These are phyloP conservation scores for Rhodotorula toruloides DNA, from an alignment of 768 basidiomycete species.

Conservation along the genomic window DNA sequence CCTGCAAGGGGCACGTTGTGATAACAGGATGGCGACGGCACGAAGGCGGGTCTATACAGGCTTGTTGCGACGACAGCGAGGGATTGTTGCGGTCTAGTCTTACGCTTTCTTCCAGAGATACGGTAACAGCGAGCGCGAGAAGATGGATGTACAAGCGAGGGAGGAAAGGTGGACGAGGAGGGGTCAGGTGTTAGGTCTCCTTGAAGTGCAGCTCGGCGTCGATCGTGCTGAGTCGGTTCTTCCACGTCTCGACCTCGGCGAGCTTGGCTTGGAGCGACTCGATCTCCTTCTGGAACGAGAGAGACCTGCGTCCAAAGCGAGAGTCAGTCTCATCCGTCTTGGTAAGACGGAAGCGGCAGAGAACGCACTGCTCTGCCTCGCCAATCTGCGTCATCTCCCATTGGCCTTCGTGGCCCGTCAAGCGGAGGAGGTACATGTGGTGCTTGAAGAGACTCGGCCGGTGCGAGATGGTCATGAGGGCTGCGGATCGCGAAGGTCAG, in stretches of 20 bases:
- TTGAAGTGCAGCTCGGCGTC: constrained; percentile 37
- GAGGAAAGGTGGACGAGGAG: neutral
- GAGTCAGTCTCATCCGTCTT: neutral
- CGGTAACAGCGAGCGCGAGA: neutral
- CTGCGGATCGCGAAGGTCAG: neutral
- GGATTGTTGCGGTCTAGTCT: neutral
- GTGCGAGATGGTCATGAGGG: constrained; percentile 85
- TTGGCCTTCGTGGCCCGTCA: constrained; percentile 62
- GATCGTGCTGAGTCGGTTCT: constrained; percentile 51
- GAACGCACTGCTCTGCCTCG: constrained; percentile 60
- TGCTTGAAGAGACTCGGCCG: constrained; percentile 82
- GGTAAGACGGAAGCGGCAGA: neutral
- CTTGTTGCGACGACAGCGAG: neutral
- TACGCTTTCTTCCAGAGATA: too few species aligned
- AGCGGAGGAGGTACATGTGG: constrained; percentile 76
- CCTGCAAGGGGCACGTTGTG: too few species aligned
- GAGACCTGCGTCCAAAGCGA: constrained; percentile 35
- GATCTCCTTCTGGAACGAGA: constrained; percentile 74
- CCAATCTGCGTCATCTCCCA: constrained; percentile 71
- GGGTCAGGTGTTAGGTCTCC: neutral
- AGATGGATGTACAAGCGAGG: neutral
- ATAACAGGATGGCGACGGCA: too few species aligned
- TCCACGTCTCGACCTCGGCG: constrained; percentile 68
- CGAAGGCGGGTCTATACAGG: too few species aligned
- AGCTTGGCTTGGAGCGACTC: constrained; percentile 61